phyloP scores from a whole-genome alignment of 106 monocot species.

The Apostasia shenzhenica region DNA sequence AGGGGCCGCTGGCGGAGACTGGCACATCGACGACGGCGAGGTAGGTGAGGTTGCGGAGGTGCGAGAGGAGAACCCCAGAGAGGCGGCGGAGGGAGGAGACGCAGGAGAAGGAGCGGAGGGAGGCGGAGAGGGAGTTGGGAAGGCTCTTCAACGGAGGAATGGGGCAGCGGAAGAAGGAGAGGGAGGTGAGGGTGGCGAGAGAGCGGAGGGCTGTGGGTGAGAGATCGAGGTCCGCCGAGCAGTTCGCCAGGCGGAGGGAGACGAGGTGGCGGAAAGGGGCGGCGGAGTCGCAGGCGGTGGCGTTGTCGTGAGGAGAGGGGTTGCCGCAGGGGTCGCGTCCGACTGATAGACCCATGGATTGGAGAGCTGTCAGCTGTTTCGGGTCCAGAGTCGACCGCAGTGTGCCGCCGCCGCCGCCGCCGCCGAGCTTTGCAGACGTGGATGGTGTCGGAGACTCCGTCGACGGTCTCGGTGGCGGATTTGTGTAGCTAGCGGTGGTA shows the following conservation, averaged over 20 bases:
- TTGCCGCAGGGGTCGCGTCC: conserved; percentile 41
- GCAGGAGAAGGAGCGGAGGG: conserved; percentile 40
- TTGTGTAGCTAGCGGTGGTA: too few relatives aligned
- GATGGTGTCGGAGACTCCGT: too few relatives aligned
- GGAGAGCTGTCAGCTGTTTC: conserved; percentile 37
- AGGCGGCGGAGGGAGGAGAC: conserved; percentile 38
- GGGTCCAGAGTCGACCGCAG: conserved; percentile 39
- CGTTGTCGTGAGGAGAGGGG: conserved; percentile 40
- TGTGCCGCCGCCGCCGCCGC: too few relatives aligned
- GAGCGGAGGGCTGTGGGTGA: conserved; percentile 43
- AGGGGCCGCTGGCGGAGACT: conserved; percentile 31
- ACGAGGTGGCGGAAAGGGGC: conserved; percentile 54
- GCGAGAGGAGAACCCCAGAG: conserved; percentile 50
- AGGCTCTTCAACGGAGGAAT: background rate
- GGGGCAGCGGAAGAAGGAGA: conserved; percentile 19
- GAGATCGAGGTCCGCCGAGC: conserved; percentile 57
- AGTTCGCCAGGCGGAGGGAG: conserved; percentile 51
- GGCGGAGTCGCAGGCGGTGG: conserved; percentile 52
- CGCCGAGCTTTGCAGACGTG: too few relatives aligned
- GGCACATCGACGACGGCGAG: conserved; percentile 49
- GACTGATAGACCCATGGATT: conserved; percentile 30
- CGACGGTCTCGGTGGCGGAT: too few relatives aligned
- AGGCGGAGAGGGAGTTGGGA: conserved; percentile 12
- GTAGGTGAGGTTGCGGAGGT: conserved; percentile 60
- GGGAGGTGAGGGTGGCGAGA: conserved; percentile 51